Evolutionary conservation across 352 stramenopile genomes (phyloP), one percentile per base, ranked within the genome.

Genomic region (Phytophthora constricta): DNA sequence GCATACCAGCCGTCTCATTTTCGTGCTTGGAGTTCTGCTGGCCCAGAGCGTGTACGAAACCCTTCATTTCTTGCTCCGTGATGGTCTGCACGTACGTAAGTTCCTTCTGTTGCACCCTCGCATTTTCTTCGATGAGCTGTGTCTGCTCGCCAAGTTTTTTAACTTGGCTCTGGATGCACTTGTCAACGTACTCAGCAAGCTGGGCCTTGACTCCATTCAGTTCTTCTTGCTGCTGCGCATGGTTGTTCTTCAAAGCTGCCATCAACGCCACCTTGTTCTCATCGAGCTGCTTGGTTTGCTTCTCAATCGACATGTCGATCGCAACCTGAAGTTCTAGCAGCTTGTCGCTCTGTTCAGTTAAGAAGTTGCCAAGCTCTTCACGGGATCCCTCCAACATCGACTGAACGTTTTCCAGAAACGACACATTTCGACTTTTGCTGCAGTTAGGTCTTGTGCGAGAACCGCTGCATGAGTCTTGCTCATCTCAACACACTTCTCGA

Each of bases 101-200:
- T 22, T 86, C 66, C 23, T 74, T 68, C 27, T 82, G 65, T 39
- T 86, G 77, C 2, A 72, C 66, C 22, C 54, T 49, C 16, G 65
- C 49, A 26, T 67, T 80, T 47, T 69, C 64, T 59, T 85, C 65
- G 27, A 89, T 69, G 5, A 86, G 51, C 28, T 51, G 27, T n/a
- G 80, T 84, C 41, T 89, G 77, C 37, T 85, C 70, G 19, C 74
- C 27, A 8, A 89, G 71, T 41, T 80, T 82, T 41, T 74, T 60
- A 3, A 56, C 27, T 49, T 86, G 76, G 11, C 42, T 72, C 37
- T 81, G 65, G 20, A 82, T 70, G 51, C 73, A 84, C 33, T 75
- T 77, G 23, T 84, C 78, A 37, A 89, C 70, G 26, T 76, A 81
- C 64, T 77, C 56, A 33, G 66, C 62, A 25, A 89, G 28, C 51